These are phyloP conservation scores for Zasmidium angulare DNA, from an alignment of 2,329 filamentous ascomycete species.

Conservation along the genomic window DNA sequence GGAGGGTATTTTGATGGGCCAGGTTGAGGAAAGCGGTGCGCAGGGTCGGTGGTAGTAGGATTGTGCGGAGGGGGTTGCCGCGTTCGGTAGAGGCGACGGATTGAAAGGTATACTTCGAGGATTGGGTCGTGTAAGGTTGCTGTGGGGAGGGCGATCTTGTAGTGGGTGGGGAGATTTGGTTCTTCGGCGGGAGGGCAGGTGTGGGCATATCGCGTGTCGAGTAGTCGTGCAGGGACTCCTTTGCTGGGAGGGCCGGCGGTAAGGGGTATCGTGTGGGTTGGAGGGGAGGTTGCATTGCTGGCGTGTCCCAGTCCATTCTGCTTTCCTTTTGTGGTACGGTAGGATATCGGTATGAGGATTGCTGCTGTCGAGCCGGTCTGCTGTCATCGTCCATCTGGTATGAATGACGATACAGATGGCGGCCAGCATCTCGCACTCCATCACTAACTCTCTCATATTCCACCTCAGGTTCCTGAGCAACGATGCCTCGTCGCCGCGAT, in stretches of 20 bases:
- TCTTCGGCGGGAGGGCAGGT: conserved; percentile 35
- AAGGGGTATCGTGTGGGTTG: conserved; percentile 25
- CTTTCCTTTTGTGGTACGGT: conserved; percentile 43
- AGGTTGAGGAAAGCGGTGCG: conserved; percentile 72
- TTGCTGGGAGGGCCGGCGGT: conserved; percentile 31
- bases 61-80: conserved; percentile 77
- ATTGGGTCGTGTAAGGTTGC: conserved; percentile 43
- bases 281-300: conserved; percentile 25
- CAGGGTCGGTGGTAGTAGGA: conserved; percentile 79
- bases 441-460: conserved; percentile 12
- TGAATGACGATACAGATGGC: conserved; percentile 21
- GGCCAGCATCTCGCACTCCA: conserved; percentile 28
- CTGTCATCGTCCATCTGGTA: conserved; percentile 9
- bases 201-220: conserved; percentile 10
- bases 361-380: background rate
- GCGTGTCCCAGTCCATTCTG: conserved; percentile 36
- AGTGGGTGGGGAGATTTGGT: conserved; percentile 13
- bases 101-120: conserved; percentile 69
- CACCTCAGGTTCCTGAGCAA: conserved; percentile 24
- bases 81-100: conserved; percentile 88
- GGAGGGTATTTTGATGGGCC: conserved; percentile 72
- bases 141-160: conserved; percentile 26
- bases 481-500: conserved; percentile 27
- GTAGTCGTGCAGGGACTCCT: conserved; percentile 27
- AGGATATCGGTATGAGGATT: conserved; percentile 44